Conservation (phyloP, 225 moss, liverwort and hornwort genomes). For the Thuidium tamariscinum region DNA sequence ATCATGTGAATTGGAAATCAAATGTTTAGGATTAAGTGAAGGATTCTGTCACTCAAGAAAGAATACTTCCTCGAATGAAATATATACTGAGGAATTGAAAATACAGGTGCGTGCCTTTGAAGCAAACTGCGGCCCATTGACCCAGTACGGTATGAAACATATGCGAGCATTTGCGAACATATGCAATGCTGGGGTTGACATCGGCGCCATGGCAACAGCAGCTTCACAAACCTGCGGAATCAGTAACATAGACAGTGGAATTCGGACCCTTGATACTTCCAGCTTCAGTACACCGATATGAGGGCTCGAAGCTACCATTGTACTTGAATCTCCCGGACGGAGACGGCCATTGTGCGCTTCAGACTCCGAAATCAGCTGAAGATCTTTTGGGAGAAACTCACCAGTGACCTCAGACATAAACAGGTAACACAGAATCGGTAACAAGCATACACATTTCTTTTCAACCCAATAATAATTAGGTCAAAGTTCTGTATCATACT, state of each 20-base stretch:
- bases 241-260: background rate
- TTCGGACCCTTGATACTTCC: slow-evolving; percentile 26
- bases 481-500: background rate
- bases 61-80: background rate
- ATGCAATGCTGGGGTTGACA: slow-evolving; percentile 54
- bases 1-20: background rate
- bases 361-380: background rate
- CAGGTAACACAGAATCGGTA: background rate
- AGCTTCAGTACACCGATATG: slow-evolving; percentile 33
- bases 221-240: slow-evolving; percentile 43
- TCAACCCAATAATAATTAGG: background rate
- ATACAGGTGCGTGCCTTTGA: slow-evolving; percentile 68
- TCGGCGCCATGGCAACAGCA: slow-evolving; percentile 23
- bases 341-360: background rate
- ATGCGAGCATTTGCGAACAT: slow-evolving; percentile 89
- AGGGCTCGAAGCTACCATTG: background rate
- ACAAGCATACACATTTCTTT: background rate
- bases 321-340: background rate
- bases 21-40: background rate
- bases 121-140: slow-evolving; percentile 62
- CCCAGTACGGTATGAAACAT: slow-evolving; percentile 97
- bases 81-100: background rate
- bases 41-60: background rate
- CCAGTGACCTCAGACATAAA: background rate
- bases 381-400: background rate